Evolutionary conservation across 257 asterid genomes (phyloP).

Genomic region (Catharanthus roseus): DNA sequence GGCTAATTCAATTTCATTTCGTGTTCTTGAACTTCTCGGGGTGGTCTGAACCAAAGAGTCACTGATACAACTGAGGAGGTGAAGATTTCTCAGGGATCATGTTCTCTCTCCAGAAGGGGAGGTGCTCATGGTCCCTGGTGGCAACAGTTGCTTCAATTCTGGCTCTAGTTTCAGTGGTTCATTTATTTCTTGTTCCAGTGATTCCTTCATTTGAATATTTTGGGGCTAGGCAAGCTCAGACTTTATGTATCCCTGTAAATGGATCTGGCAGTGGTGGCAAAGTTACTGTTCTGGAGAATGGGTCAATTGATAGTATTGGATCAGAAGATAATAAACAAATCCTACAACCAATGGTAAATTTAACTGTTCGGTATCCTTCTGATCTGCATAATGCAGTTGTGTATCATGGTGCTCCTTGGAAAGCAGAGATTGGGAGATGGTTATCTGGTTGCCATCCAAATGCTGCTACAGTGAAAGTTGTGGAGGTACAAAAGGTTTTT

Average conservation of each 20-base stretch:
- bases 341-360: constrained; percentile 34
- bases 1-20: constrained; percentile 6
- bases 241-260: constrained; percentile 39
- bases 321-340: constrained; percentile 21
- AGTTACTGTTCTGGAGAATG: constrained; percentile 3
- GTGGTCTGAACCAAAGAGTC: constrained; percentile 1
- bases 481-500: constrained; percentile 50
- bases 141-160: constrained; percentile 54
- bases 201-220: constrained; percentile 55
- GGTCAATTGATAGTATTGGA: constrained; percentile 20
- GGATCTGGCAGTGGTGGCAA: constrained; percentile 27
- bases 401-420: constrained; percentile 89
- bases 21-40: not conserved
- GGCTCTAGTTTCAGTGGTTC: constrained; percentile 65
- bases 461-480: constrained; percentile 36
- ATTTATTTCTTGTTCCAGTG: constrained; percentile 58
- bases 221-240: constrained; percentile 39
- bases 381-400: constrained; percentile 68
- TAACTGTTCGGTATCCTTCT: constrained; percentile 47
- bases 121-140: constrained; percentile 74
- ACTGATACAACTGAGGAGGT: constrained; percentile 14
- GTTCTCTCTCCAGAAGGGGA: constrained; percentile 76
- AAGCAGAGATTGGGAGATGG: constrained; percentile 84
- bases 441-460: constrained; percentile 66
- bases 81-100: constrained; percentile 43